phyloP scores from a whole-genome alignment of 2,329 filamentous ascomycete species.

The Sporothrix curviconia region DNA sequence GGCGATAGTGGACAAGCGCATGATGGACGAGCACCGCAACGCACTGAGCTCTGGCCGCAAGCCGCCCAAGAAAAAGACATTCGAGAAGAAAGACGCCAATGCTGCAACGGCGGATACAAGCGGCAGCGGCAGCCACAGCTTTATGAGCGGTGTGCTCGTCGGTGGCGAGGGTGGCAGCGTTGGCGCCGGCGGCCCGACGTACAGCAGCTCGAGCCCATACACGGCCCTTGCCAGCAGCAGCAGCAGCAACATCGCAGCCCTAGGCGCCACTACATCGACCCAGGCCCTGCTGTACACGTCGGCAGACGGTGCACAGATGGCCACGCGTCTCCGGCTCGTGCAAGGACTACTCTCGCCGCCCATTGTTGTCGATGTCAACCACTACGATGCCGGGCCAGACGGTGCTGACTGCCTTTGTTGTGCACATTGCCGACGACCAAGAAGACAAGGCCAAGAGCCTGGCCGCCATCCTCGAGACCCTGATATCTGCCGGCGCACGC shows the following conservation, averaged over 20 bases:
- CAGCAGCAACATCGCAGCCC: background rate
- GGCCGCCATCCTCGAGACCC: constrained; percentile 36
- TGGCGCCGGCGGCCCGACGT: background rate
- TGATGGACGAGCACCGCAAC: constrained; percentile 30
- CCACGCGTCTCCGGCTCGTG: constrained; percentile 24
- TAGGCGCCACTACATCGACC: background rate
- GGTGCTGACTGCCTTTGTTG: constrained; percentile 49
- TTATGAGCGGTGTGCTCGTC: constrained; percentile 15
- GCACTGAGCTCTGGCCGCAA: constrained; percentile 23
- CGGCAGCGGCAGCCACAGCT: constrained; percentile 1
- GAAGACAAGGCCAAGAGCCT: constrained; percentile 42
- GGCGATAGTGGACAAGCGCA: constrained; percentile 38
- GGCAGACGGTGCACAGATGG: constrained; percentile 20
- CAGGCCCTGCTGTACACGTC: constrained; percentile 16
- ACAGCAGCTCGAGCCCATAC: constrained; percentile 7
- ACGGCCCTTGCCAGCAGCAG: background rate
- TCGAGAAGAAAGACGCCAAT: constrained; percentile 26
- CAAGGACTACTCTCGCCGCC: constrained; percentile 31
- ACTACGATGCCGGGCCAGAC: constrained; percentile 49
- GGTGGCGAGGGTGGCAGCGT: constrained; percentile 10
- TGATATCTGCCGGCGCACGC: constrained; percentile 38
- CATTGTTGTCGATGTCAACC: constrained; percentile 41
- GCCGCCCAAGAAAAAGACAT: constrained; percentile 33
- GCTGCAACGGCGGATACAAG: background rate
- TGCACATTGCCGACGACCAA: constrained; percentile 43